Evolutionary conservation across 1,139 yeast genomes (phyloP), one percentile per base, ranked within the genome.

Genomic region (Candida sanyaensis): DNA sequence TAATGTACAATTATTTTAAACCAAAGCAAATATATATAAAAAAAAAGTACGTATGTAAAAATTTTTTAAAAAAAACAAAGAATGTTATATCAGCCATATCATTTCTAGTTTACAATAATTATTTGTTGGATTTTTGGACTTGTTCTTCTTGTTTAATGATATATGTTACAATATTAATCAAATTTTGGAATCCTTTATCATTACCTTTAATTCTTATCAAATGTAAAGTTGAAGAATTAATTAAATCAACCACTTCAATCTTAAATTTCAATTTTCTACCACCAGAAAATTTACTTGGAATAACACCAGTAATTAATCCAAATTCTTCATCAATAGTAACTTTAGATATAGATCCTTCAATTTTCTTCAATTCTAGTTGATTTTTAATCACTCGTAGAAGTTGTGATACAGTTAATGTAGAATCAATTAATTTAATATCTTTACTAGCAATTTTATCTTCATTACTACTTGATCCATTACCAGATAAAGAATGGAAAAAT

Each of bases 131-230:
- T 54, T 54, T 32, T 56, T 56, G 2, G 12, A 63, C 63, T 43
- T 63, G 61, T 50, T 73, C 77, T 50, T 72, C 76, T 47, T 69
- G 68, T 49, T 64, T 64, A 31, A 75, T 64, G 27, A 74, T 66
- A 50, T 63, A 73, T 12, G 65, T 55, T 24, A 75, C 77, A 55
- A 84, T 86, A 29, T 69, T 69, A 13, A 75, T 73, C 55, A 86
- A 70, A 59, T 80, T 82, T 42, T 66, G 72, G 63, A 86, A 83
- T 17, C 87, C 81, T 63, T 79, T 83, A n/a, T 75, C 70, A n/a
- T 87, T 81, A n/a, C 93, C 93, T 55, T 80, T 81, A 37, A 77
- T 68, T 63, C 81, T 83, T 41, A 73, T 74, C 53, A 86, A 74
- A 50, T 77, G 78, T 45, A 85, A 68, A 36, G 78, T 75, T 41